Base-by-base conservation (phyloP, 257 asterid genomes). In the Asclepias syriaca region DNA sequence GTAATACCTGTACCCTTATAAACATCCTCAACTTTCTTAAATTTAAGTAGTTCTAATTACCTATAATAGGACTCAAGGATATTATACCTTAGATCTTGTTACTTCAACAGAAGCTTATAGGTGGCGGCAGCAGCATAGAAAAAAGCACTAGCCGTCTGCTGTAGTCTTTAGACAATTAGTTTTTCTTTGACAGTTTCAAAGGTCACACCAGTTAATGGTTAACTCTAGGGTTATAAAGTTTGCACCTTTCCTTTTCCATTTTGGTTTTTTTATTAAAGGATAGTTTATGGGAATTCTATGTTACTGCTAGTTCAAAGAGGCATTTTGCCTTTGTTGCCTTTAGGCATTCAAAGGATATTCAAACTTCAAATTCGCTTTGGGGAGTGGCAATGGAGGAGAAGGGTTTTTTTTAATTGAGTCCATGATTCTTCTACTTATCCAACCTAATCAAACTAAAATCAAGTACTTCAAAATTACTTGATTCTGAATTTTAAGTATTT, bases 51-150 rank as follows among this genome's bases (percentile, higher is more conserved):
- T 54, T 69, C 24, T 4, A 50, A 50, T 12, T 60, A 49, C 66
- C 59, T 50, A 34, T 34, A 48, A 50, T 60, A 29, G 66, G 71
- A 49, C 53, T 55, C 56, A 12, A 70, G 63, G 60, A 53, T 71
- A 19, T 64, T 53, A 8, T 53, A 65, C 66, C 8, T 43, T 69
- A 65, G 59, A 4, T 54, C 49, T 55, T 29, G n/a, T 21, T 58
- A 7, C 37, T 58, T 21, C 34, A 3, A 13, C n/a, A 27, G 43
- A 7, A 11, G 66, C 66, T 24, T 60, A 27, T 43, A 48, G 56
- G 77, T 53, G 51, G 32, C 61, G 49, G 32, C 39, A 34, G 27
- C 27, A 24, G 60, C 66, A 48, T 32, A 69, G n/a, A 54, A 54
- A 71, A 71, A 43, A 43, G 48, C 48, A 7, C 48, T 43, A 43